phyloP scores from a whole-genome alignment of 179 eudicot species.

The Corrigiola litoralis region DNA sequence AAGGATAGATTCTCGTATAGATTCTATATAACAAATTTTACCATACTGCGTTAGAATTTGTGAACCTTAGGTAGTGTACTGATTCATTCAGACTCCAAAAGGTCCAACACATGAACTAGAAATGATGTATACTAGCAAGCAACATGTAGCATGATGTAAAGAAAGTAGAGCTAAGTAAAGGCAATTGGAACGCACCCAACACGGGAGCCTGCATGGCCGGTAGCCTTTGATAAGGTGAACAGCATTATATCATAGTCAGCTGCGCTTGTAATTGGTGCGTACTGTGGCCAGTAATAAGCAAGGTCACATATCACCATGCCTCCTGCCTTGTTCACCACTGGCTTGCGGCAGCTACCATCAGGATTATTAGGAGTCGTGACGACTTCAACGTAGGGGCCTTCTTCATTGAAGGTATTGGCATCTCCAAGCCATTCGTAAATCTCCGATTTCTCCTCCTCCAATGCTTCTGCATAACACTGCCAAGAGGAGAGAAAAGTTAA shows the following conservation, averaged over 20 bases:
- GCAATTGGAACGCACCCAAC: slow-evolving; percentile 57
- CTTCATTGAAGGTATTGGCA: slow-evolving; percentile 34
- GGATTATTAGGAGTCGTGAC: slow-evolving; percentile 85
- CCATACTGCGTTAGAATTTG: no score
- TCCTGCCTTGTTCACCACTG: slow-evolving; percentile 23
- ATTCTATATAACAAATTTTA: no score
- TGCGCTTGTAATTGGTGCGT: slow-evolving; percentile 54
- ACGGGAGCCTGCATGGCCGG: slow-evolving; percentile 95
- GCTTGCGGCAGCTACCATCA: slow-evolving; percentile 41
- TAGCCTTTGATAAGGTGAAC: slow-evolving; percentile 75
- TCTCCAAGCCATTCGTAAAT: slow-evolving; percentile 68
- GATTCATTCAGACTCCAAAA: no score
- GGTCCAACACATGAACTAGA: background rate
- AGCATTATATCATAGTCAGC: slow-evolving; percentile 67
- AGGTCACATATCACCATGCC: slow-evolving; percentile 64
- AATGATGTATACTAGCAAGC: background rate
- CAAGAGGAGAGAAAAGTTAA: background rate
- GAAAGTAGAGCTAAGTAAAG: background rate
- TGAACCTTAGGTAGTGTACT: no score
- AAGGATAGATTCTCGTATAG: no score
- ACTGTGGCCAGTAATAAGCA: slow-evolving; percentile 94
- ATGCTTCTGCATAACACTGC: slow-evolving; percentile 53
- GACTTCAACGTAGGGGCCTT: slow-evolving; percentile 54
- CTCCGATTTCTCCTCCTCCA: slow-evolving; percentile 42
- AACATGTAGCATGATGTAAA: background rate